Conservation (phyloP, 805 yeast genomes). For the Candida cerambycidarum region DNA sequence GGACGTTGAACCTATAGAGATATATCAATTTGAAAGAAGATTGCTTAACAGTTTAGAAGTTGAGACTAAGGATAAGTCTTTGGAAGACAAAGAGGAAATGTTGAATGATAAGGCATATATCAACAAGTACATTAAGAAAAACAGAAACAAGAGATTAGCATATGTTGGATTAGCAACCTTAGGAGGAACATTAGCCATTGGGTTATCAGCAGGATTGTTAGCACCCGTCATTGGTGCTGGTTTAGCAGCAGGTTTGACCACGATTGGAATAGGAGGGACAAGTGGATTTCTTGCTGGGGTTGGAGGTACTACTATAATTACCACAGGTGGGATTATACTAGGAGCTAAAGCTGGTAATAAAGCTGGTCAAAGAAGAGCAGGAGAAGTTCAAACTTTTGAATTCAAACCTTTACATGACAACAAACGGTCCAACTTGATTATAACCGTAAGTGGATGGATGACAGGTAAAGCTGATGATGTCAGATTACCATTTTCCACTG, state of each 20-base stretch:
- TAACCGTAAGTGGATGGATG: constrained; percentile 98
- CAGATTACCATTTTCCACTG: constrained; percentile 91
- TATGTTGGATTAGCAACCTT: constrained; percentile 93
- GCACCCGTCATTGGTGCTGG: constrained; percentile 99
- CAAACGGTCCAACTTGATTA: constrained; percentile 78
- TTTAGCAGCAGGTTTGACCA: constrained; percentile 92
- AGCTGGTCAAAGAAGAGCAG: constrained; percentile 85
- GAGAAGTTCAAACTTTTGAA: constrained; percentile 91
- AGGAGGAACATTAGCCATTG: constrained; percentile 93
- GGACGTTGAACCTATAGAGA: constrained; percentile 61
- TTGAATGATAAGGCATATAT: constrained; percentile 77
- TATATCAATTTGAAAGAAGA: constrained; percentile 85
- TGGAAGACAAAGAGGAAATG: constrained; percentile 69
- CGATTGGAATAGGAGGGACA: constrained; percentile 94
- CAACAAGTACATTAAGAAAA: constrained; percentile 66
- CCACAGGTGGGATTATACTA: constrained; percentile 84
- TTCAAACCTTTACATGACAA: constrained; percentile 90
- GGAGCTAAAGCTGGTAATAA: constrained; percentile 87
- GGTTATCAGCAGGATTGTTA: constrained; percentile 89
- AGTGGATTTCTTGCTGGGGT: constrained; percentile 91
- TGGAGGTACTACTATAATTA: constrained; percentile 93
- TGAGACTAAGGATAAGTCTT: constrained; percentile 50
- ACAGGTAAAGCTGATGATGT: constrained; percentile 93
- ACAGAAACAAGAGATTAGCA: constrained; percentile 66
- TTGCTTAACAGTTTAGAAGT: constrained; percentile 88